Conservation (phyloP, 2,329 filamentous ascomycete genomes). For the Xylariaceae sp. region DNA sequence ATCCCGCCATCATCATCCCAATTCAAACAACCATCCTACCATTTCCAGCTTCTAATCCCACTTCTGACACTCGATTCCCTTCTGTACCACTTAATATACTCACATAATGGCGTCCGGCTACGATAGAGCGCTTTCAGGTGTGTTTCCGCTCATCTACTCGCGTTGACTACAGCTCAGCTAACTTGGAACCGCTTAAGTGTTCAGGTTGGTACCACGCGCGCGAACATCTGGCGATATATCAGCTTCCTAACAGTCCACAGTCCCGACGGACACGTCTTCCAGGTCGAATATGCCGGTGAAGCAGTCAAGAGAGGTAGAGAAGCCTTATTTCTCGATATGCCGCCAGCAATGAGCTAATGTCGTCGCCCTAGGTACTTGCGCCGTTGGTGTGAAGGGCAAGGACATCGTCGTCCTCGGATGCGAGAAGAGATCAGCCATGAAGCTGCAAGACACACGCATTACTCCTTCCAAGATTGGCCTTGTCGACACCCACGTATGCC, state of each 20-base stretch:
- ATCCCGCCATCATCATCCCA: conserved; percentile 8
- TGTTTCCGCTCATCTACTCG: conserved; percentile 37
- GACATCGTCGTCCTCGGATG: conserved; percentile 95
- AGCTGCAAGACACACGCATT: conserved; percentile 98
- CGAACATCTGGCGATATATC: conserved; percentile 3
- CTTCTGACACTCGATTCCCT: conserved; percentile 1
- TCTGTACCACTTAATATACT: conserved; percentile 11
- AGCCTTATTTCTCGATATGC: background rate
- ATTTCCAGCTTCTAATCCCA: background rate
- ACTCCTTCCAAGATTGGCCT: conserved; percentile 98
- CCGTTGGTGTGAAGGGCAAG: conserved; percentile 91
- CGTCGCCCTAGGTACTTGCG: conserved; percentile 71
- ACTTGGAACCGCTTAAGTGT: conserved; percentile 56
- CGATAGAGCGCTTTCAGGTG: conserved; percentile 98
- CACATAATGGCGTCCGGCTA: conserved; percentile 81
- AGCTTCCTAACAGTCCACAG: conserved; percentile 52
- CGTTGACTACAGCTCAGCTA: conserved; percentile 35
- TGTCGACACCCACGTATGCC: conserved; percentile 90
- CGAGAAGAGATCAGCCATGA: conserved; percentile 98
- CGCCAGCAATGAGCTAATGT: conserved; percentile 14
- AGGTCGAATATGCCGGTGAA: conserved; percentile 98
- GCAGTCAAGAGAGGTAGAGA: conserved; percentile 89
- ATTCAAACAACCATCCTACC: conserved; percentile 10
- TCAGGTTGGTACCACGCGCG: conserved; percentile 56
- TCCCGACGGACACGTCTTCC: conserved; percentile 98